Evolutionary conservation across 1,284 basidiomycete genomes (phyloP).

Genomic region (Naganishia liquefaciens): DNA sequence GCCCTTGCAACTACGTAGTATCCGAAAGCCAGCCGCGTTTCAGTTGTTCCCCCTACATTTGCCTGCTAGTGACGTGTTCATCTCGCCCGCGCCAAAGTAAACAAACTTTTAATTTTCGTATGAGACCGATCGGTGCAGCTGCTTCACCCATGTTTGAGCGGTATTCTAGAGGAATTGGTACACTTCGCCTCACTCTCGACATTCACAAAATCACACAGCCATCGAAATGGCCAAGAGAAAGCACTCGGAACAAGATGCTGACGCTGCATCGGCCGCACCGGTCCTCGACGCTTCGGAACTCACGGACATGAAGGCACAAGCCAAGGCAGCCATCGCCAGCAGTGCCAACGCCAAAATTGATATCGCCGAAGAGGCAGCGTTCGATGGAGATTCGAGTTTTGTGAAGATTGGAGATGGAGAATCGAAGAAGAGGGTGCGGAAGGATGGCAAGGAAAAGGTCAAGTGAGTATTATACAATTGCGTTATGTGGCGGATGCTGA

Average conservation of each 20-base stretch:
- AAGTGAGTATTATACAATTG: constrained; percentile 39
- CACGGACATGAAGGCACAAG: constrained; percentile 16
- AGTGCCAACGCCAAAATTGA: constrained; percentile 13
- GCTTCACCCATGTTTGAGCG: not conserved
- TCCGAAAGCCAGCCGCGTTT: too few species aligned
- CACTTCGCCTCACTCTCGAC: too few species aligned
- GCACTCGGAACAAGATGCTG: constrained; percentile 29
- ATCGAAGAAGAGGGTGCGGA: constrained; percentile 7
- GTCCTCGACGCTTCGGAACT: constrained; percentile 16
- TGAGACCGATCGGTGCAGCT: too few species aligned
- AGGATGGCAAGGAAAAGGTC: constrained; percentile 40
- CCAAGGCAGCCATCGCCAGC: constrained; percentile 9
- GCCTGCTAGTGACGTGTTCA: too few species aligned
- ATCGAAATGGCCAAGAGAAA: constrained; percentile 28
- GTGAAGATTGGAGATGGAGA: constrained; percentile 13
- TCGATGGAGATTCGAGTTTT: constrained; percentile 23
- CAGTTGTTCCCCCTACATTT: too few species aligned
- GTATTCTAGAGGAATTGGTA: too few species aligned
- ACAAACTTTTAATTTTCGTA: too few species aligned
- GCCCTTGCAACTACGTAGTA: too few species aligned
- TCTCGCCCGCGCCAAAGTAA: too few species aligned
- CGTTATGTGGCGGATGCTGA: not conserved
- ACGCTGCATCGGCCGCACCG: not conserved
- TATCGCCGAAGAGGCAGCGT: constrained; percentile 5
- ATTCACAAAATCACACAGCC: not conserved